Conservation (phyloP, 768 basidiomycete species). For the Auricularia sp. region DNA sequence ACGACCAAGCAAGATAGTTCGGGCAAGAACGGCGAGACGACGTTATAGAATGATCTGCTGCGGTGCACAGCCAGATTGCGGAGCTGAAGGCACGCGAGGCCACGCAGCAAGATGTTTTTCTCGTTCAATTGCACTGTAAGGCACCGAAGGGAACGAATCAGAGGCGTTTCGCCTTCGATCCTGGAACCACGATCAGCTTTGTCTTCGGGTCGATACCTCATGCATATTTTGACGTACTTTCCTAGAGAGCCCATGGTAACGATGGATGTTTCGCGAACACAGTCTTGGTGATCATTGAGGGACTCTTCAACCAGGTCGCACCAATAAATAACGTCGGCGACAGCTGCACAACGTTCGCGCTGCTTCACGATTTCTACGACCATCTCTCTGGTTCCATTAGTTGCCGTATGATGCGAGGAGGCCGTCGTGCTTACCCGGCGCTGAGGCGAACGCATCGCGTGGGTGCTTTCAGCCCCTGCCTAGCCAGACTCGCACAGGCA, state of each 20-base stretch:
- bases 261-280: neutral
- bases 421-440: too few species aligned
- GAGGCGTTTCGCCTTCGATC: neutral
- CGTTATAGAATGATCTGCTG: constrained; percentile 51
- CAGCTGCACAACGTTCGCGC: too few species aligned
- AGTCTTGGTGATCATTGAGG: neutral
- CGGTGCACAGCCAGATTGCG: constrained; percentile 41
- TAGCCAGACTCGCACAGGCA: too few species aligned
- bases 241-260: neutral
- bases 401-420: too few species aligned
- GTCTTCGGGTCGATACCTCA: neutral
- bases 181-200: neutral
- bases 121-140: constrained; percentile 59
- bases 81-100: constrained; percentile 59
- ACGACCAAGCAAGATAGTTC: constrained; percentile 58
- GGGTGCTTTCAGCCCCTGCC: too few species aligned
- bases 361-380: too few species aligned
- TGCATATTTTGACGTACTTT: neutral
- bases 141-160: constrained; percentile 34
- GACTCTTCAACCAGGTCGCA: neutral
- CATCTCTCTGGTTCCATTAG: too few species aligned
- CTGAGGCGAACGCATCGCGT: too few species aligned
- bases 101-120: constrained; percentile 58
- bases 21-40: constrained; percentile 61
- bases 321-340: too few species aligned